Conservation (phyloP, 257 asterid genomes). For the Lycium barbarum region DNA sequence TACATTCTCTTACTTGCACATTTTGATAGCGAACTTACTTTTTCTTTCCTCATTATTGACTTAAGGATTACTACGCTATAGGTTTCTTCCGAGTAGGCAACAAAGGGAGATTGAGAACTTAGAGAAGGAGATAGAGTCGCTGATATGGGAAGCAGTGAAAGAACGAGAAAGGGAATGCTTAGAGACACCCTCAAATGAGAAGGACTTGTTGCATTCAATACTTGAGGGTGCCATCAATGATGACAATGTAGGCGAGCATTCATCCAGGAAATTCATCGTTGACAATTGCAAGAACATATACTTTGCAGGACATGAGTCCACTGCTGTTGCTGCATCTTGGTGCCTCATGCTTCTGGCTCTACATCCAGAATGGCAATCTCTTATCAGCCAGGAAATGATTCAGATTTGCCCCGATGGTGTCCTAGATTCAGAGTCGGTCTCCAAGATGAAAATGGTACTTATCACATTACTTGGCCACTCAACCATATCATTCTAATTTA, state of each 20-base stretch:
- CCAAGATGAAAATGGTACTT: constrained; percentile 72
- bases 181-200: constrained; percentile 44
- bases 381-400: constrained; percentile 58
- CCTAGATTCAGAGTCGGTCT: constrained; percentile 55
- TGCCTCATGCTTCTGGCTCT: constrained; percentile 82
- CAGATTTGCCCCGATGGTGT: constrained; percentile 44
- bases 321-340: constrained; percentile 88
- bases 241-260: constrained; percentile 45
- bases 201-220: constrained; percentile 70
- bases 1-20: constrained; percentile 25
- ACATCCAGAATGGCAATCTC: constrained; percentile 82
- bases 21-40: not conserved
- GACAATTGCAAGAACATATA: constrained; percentile 92
- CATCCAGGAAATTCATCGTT: constrained; percentile 72
- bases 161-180: constrained; percentile 50
- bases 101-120: constrained; percentile 56
- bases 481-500: too few relatives aligned
- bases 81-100: constrained; percentile 50
- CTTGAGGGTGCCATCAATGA: constrained; percentile 69
- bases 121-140: constrained; percentile 71
- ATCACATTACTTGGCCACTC: not conserved
- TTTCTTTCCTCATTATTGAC: not conserved
- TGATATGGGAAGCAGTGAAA: constrained; percentile 75
- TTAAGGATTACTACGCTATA: constrained; percentile 11
- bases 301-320: constrained; percentile 88